Conservation (phyloP, 768 basidiomycete genomes). For the Tephrocybe rancida region DNA sequence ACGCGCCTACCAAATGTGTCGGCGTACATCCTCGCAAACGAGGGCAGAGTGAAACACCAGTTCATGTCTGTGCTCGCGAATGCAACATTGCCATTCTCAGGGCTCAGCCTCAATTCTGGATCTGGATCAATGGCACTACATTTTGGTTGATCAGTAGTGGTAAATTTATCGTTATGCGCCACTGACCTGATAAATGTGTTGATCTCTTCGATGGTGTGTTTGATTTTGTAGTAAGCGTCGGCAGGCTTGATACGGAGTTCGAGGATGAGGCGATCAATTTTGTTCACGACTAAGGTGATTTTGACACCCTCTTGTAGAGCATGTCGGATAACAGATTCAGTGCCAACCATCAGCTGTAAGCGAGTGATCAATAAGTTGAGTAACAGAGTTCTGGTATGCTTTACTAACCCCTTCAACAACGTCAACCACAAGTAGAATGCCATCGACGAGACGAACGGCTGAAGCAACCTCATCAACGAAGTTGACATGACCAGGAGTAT, state of each 20-base stretch:
- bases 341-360: conserved; percentile 84
- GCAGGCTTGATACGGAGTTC: conserved; percentile 94
- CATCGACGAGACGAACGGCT: conserved; percentile 85
- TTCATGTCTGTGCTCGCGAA: conserved; percentile 97
- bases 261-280: conserved; percentile 95
- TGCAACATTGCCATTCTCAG: conserved; percentile 94
- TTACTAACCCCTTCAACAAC: conserved; percentile 93
- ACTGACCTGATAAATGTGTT: conserved; percentile 92
- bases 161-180: not conserved
- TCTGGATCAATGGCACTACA: conserved; percentile 82
- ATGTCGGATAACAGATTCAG: conserved; percentile 87
- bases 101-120: conserved; percentile 85
- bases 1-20: conserved; percentile 76
- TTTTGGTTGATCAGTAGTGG: conserved; percentile 4
- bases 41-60: conserved; percentile 94
- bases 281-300: conserved; percentile 94
- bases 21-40: conserved; percentile 96
- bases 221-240: conserved; percentile 99
- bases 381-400: not conserved
- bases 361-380: not conserved
- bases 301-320: conserved; percentile 87
- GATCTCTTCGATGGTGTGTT: conserved; percentile 98
- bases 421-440: conserved; percentile 92
- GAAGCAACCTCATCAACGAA: conserved; percentile 98
- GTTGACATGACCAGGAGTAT: conserved; percentile 98